phyloP scores from a whole-genome alignment of 495 filamentous ascomycete genomes.

The Oidiodendron maius region DNA sequence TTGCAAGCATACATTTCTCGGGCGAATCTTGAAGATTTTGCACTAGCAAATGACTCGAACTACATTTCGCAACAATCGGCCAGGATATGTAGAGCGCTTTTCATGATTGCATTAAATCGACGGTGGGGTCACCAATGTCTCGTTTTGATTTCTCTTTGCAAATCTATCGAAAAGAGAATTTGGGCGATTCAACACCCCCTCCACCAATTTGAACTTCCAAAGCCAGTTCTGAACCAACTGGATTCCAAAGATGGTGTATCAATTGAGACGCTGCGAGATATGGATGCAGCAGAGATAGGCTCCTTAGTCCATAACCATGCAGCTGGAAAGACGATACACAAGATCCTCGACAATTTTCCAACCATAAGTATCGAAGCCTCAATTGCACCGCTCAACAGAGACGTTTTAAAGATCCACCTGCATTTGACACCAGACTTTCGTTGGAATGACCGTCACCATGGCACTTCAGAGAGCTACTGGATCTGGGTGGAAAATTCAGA shows the following conservation, averaged over 20 bases:
- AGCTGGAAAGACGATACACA: slow-evolving; percentile 76
- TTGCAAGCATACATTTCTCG: slow-evolving; percentile 93
- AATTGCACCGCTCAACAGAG: slow-evolving; percentile 91
- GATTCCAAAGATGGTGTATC: slow-evolving; percentile 68
- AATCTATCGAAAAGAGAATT: slow-evolving; percentile 90
- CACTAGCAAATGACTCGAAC: slow-evolving; percentile 80
- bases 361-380: slow-evolving; percentile 85
- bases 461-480: slow-evolving; percentile 92
- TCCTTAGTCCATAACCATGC: slow-evolving; percentile 82
- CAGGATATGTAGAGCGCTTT: slow-evolving; percentile 88
- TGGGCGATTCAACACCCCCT: slow-evolving; percentile 96
- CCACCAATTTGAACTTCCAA: slow-evolving; percentile 87
- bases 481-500: slow-evolving; percentile 99
- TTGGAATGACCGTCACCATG: slow-evolving; percentile 96
- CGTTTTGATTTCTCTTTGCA: slow-evolving; percentile 81
- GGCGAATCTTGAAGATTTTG: slow-evolving; percentile 84
- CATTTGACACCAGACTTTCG: slow-evolving; percentile 82
- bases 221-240: slow-evolving; percentile 73
- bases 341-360: slow-evolving; percentile 84
- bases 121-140: slow-evolving; percentile 93
- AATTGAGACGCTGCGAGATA: slow-evolving; percentile 80
- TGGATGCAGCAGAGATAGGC: slow-evolving; percentile 89
- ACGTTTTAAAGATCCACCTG: slow-evolving; percentile 84
- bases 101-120: slow-evolving; percentile 94
- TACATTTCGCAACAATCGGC: slow-evolving; percentile 96